Percentiles rank a stretch among this genome's conserved stretches.
Conservation (phyloP, 2,329 filamentous ascomycete species). For the Fusarium domesticum region DNA sequence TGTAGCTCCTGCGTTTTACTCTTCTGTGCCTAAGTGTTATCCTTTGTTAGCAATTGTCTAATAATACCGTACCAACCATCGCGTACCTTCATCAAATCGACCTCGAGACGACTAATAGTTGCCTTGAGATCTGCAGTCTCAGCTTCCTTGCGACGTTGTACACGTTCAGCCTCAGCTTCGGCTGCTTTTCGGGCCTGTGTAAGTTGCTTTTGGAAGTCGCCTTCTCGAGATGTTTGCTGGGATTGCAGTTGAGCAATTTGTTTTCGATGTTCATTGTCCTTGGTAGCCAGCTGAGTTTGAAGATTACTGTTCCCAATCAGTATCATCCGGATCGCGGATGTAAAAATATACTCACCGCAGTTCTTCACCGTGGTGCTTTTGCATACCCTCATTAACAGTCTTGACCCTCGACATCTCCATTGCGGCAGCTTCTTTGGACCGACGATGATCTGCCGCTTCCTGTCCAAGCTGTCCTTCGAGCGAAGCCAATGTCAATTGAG, state of each 20-base stretch:
- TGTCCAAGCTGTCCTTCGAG: slow-evolving; percentile 61
- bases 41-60: slow-evolving; percentile 1
- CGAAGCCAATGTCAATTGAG: slow-evolving; percentile 44
- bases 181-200: slow-evolving; percentile 47
- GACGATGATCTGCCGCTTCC: slow-evolving; percentile 69
- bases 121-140: slow-evolving; percentile 62
- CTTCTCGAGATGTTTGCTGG: slow-evolving; percentile 20
- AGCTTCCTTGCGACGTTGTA: slow-evolving; percentile 51
- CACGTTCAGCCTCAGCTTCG: slow-evolving; percentile 49
- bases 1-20: slow-evolving; percentile 59
- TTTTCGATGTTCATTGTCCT: slow-evolving; percentile 28
- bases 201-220: slow-evolving; percentile 42
- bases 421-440: slow-evolving; percentile 54
- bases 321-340: not conserved
- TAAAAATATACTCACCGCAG: slow-evolving; percentile 43
- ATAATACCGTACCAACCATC: not conserved
- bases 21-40: slow-evolving; percentile 53
- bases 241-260: slow-evolving; percentile 25
- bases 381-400: slow-evolving; percentile 66
- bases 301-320: slow-evolving; percentile 29
- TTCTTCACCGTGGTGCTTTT: slow-evolving; percentile 67
- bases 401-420: slow-evolving; percentile 47
- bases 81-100: slow-evolving; percentile 57
- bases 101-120: slow-evolving; percentile 59
- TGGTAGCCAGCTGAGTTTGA: slow-evolving; percentile 31